Evolutionary conservation across 108 stramenopile species (phyloP).

Genomic region (Nitzschia palea): DNA sequence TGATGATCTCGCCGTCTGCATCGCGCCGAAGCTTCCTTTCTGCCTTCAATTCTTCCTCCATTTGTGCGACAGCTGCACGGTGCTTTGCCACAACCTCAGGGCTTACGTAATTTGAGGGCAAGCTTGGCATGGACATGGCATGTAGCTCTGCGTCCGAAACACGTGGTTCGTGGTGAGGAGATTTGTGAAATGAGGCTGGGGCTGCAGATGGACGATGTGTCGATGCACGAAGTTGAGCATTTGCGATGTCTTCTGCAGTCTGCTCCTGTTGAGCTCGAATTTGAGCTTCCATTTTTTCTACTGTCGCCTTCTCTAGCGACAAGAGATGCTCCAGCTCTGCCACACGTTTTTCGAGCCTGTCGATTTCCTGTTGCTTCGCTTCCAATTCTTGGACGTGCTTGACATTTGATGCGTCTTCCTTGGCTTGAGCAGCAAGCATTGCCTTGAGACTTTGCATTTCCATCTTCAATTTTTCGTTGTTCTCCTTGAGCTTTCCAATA

Average conservation of each 20-base stretch:
- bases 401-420: constrained; percentile 59
- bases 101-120: constrained; percentile 47
- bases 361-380: constrained; percentile 73
- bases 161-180: constrained; percentile 21
- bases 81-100: constrained; percentile 78
- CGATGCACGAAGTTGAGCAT: constrained; percentile 29
- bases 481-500: constrained; percentile 82
- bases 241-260: constrained; percentile 26
- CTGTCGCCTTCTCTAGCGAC: constrained; percentile 64
- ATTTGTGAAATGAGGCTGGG: constrained; percentile 8
- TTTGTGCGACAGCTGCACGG: constrained; percentile 54
- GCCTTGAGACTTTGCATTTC: constrained; percentile 92
- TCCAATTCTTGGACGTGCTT: constrained; percentile 54
- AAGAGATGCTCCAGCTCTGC: constrained; percentile 72
- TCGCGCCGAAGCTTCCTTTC: constrained; percentile 70
- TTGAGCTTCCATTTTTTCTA: constrained; percentile 70
- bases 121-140: constrained; percentile 16
- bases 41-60: constrained; percentile 76
- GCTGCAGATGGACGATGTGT: constrained; percentile 5
- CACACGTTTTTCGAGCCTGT: constrained; percentile 68
- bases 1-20: constrained; percentile 80
- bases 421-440: constrained; percentile 87
- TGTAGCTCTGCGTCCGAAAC: constrained; percentile 8
- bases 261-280: constrained; percentile 46
- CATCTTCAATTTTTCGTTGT: constrained; percentile 86